Base-by-base conservation (phyloP, 306 rosid species). In the Castanopsis chinensis region DNA sequence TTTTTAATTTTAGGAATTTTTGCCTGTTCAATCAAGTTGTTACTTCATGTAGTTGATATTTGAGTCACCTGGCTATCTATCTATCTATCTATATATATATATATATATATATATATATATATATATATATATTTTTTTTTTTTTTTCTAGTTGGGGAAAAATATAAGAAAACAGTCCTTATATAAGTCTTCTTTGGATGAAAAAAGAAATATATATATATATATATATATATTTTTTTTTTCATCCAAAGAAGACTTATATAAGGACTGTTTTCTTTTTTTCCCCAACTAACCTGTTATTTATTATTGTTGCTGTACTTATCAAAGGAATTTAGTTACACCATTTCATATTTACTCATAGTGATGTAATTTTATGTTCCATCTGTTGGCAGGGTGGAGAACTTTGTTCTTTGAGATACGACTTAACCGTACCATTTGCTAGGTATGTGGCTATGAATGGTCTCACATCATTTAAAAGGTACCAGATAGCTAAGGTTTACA, bases 391-490 rank as follows among this genome's bases (percentile, higher is more conserved):
- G 98, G 97, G 98, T 78, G 98, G 97, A 69, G 97, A 94, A 83
- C 97, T 89, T 21, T 89, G 84, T 69, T 92, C 97, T 69, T 80
- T 94, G 90, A 84, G 97, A 72, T 91, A 92, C 78, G 98, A 94
- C 85, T 82, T 94, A 78, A 94, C 98, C 3, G 97, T 94, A 83
- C 98, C 98, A 25, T 94, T 94, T 87, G 98, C 97, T 76, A 88
- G 98, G 80, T 92, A 59, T 78, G 85, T 90, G 74, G 98, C 97
- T 69, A 92, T 91, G 95, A 90, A 94, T 84, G 97, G 98, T 80
- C 79, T 94, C 78, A 57, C 94, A 79, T 94, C 97, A 73, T 85
- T 91, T 32, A 94, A 89, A 88, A 91, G 98, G 81, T 94, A 94
- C 84, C 98, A 94, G 85, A 92, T 94, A 88, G 97, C 91, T 33